Percentiles rank a stretch among this genome's conserved stretches.
phyloP scores from a whole-genome alignment of 352 stramenopile species.

The Blastocystis sp. region DNA sequence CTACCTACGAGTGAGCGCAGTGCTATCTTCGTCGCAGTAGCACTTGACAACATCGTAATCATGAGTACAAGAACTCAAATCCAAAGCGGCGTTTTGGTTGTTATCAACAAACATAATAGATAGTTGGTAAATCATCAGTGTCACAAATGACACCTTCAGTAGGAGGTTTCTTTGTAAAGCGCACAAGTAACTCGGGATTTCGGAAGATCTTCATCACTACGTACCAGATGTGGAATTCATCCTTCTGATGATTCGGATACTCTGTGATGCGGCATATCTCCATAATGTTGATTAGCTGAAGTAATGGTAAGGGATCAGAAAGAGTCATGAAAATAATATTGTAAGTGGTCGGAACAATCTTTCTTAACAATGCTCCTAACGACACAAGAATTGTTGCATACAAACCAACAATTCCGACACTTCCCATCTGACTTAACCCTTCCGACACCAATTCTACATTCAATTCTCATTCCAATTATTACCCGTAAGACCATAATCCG shows the following conservation, averaged over 20 bases:
- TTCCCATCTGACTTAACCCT: constrained; percentile 51
- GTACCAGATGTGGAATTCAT: constrained; percentile 57
- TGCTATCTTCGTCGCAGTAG: background rate
- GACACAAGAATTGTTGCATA: constrained; percentile 62
- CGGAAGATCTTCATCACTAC: constrained; percentile 62
- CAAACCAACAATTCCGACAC: constrained; percentile 60
- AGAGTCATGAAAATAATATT: constrained; percentile 64
- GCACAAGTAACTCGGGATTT: constrained; percentile 3
- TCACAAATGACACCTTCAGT: constrained; percentile 39
- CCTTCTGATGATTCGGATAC: constrained; percentile 50
- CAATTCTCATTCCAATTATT: background rate
- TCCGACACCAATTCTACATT: constrained; percentile 42
- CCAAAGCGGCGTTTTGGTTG: constrained; percentile 18
- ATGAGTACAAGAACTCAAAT: background rate
- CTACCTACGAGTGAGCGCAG: background rate
- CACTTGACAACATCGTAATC: background rate
- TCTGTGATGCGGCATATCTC: constrained; percentile 54
- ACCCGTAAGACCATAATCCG: constrained; percentile 45
- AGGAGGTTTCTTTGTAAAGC: constrained; percentile 44
- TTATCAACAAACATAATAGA: constrained; percentile 8
- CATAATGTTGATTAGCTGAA: constrained; percentile 50
- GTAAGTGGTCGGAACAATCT: constrained; percentile 20
- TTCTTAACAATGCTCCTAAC: constrained; percentile 28
- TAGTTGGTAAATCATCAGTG: constrained; percentile 12
- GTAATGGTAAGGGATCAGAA: constrained; percentile 35